phyloP scores from a whole-genome alignment of 2,329 filamentous ascomycete genomes.

The Berkeleyomyces basicola region DNA sequence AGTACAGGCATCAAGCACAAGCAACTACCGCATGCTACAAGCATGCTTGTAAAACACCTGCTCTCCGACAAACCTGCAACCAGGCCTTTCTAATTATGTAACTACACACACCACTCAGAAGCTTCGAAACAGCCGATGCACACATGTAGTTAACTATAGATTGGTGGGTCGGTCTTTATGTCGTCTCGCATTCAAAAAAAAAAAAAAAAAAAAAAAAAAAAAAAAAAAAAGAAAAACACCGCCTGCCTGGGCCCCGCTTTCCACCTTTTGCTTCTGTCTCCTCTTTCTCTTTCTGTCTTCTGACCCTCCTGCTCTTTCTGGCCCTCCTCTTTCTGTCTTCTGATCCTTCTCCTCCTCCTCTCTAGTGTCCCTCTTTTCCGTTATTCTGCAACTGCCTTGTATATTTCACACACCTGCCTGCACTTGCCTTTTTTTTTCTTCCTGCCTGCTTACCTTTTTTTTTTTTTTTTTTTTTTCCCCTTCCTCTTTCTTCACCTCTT shows the following conservation, averaged over 20 bases:
- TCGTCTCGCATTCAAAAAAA: neutral
- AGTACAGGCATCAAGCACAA: too few relatives aligned
- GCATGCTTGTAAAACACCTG: too few relatives aligned
- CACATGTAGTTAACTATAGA: too few relatives aligned
- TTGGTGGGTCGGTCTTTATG: neutral
- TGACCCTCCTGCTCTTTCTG: too few relatives aligned
- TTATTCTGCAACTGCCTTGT: neutral
- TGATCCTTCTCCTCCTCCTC: neutral
- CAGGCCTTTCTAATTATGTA: too few relatives aligned
- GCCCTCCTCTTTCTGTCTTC: too few relatives aligned
- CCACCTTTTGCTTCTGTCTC: neutral
- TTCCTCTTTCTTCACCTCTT: slow-evolving; percentile 3
- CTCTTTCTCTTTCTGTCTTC: neutral
- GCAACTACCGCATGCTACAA: too few relatives aligned
- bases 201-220: neutral
- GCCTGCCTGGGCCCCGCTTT: neutral
- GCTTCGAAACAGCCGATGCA: too few relatives aligned
- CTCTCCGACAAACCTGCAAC: too few relatives aligned
- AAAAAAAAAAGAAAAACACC: neutral
- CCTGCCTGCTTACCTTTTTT: neutral
- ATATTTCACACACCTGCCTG: neutral
- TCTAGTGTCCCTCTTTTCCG: neutral
- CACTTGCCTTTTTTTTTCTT: neutral
- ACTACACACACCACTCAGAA: too few relatives aligned
- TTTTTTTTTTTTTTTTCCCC: neutral